A percentile compares a stretch with the other conserved stretches of the same genome.
Conservation (phyloP, 73 alveolate genomes). For the Blepharisma stoltei region DNA sequence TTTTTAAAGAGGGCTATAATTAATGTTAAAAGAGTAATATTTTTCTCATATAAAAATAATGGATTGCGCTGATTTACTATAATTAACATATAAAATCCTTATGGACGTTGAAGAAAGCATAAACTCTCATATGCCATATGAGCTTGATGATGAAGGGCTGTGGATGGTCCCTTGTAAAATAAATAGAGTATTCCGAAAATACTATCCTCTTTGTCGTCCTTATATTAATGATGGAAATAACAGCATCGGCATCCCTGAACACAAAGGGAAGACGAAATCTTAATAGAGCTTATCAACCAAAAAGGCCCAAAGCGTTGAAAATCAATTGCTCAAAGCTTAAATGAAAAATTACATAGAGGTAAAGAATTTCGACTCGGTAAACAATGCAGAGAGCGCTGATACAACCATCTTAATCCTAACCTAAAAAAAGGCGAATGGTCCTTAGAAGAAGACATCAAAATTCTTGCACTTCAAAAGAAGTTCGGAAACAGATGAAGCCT, state of each 20-base stretch:
- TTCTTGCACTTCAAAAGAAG: constrained; percentile 56
- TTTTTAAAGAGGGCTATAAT: too few species aligned
- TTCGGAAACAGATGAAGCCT: constrained; percentile 84
- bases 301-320: background rate
- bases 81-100: too few species aligned
- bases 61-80: too few species aligned
- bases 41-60: too few species aligned
- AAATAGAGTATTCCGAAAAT: too few species aligned
- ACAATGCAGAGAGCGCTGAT: constrained; percentile 85
- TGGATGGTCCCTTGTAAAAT: too few species aligned
- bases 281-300: background rate
- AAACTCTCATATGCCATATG: too few species aligned
- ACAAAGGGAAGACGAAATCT: background rate
- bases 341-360: background rate
- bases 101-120: too few species aligned
- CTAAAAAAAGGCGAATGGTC: constrained; percentile 72
- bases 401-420: constrained; percentile 72
- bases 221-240: too few species aligned
- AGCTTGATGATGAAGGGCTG: too few species aligned
- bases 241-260: background rate
- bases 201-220: too few species aligned
- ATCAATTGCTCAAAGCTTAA: background rate
- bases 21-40: too few species aligned
- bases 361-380: constrained; percentile 61
- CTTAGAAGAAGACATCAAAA: constrained; percentile 60